A percentile compares a stretch with the other conserved stretches of the same genome.
These are phyloP conservation scores for Ophiostoma sp. DNA, from an alignment of 2,329 filamentous ascomycete species.

Conservation along the genomic window DNA sequence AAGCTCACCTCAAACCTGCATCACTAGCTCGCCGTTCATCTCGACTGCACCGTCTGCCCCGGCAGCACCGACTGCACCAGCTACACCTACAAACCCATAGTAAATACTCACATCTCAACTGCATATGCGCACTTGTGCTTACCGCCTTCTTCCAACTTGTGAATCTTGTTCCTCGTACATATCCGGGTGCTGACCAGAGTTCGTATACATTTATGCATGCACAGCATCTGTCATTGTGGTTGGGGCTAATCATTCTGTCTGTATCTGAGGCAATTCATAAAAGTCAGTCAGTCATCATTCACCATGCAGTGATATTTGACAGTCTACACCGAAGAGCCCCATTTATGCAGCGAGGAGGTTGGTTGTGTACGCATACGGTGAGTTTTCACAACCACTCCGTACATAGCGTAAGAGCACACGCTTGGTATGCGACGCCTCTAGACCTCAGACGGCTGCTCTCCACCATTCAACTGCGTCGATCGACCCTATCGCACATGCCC, in stretches of 20 bases:
- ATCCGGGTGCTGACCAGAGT: background rate
- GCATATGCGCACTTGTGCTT: conserved; percentile 5
- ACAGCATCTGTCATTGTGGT: background rate
- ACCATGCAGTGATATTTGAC: background rate
- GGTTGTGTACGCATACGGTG: background rate
- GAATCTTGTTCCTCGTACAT: background rate
- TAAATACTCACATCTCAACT: background rate
- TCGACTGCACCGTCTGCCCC: too few species aligned
- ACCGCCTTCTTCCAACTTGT: conserved; percentile 2
- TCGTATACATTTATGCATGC: background rate
- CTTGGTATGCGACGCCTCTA: too few species aligned
- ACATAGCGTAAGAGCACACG: too few species aligned
- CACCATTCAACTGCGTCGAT: background rate
- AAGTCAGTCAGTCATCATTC: background rate
- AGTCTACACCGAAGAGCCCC: conserved; percentile 8
- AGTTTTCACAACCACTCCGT: background rate
- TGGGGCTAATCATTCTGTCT: background rate
- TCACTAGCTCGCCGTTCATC: too few species aligned
- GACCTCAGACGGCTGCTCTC: too few species aligned
- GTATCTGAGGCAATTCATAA: too few species aligned
- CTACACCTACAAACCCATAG: too few species aligned
- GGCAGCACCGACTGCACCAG: too few species aligned
- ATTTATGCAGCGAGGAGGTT: conserved; percentile 1
- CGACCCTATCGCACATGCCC: background rate
- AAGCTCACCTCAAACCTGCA: too few species aligned